These are phyloP conservation scores for Trypanosomatidae sp. DNA, from an alignment of 208 protist genomes.

Conservation along the genomic window DNA sequence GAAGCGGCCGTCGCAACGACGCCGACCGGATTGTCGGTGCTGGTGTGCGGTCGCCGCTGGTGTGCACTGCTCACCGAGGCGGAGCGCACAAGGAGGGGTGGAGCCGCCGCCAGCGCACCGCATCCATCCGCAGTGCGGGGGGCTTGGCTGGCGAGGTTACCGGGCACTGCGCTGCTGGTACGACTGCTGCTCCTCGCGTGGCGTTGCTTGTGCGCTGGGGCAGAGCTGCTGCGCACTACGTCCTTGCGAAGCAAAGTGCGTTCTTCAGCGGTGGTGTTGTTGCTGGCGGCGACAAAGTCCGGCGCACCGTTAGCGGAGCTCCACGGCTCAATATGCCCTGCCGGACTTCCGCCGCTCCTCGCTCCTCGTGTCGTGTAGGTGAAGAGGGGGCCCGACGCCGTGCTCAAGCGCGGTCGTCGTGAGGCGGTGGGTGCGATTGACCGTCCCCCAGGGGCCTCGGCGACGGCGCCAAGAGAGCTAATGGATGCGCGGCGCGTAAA, in stretches of 20 bases:
- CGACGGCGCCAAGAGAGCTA: background rate
- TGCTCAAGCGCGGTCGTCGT: conserved; percentile 9
- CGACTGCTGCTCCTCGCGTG: background rate
- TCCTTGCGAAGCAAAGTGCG: background rate
- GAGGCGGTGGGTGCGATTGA: background rate
- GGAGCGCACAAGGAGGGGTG: background rate
- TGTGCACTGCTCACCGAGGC: conserved; percentile 4
- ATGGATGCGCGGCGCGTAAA: conserved; percentile 8
- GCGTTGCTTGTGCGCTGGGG: background rate
- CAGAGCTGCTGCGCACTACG: background rate
- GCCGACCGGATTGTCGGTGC: background rate
- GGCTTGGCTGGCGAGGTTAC: background rate
- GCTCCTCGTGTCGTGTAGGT: conserved; percentile 14
- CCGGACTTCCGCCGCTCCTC: background rate
- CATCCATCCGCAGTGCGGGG: background rate
- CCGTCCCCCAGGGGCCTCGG: background rate
- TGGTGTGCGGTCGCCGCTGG: background rate
- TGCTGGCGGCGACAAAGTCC: background rate
- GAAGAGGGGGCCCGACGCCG: background rate
- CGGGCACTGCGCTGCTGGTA: background rate
- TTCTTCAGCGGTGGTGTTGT: background rate
- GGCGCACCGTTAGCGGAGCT: background rate
- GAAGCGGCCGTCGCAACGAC: background rate
- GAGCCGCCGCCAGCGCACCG: background rate
- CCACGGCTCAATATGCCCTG: too few relatives aligned